A percentile compares a stretch with the other conserved stretches of the same genome.
phyloP scores from a whole-genome alignment of 768 basidiomycete genomes.

The Strobilomyces echinocephalus region DNA sequence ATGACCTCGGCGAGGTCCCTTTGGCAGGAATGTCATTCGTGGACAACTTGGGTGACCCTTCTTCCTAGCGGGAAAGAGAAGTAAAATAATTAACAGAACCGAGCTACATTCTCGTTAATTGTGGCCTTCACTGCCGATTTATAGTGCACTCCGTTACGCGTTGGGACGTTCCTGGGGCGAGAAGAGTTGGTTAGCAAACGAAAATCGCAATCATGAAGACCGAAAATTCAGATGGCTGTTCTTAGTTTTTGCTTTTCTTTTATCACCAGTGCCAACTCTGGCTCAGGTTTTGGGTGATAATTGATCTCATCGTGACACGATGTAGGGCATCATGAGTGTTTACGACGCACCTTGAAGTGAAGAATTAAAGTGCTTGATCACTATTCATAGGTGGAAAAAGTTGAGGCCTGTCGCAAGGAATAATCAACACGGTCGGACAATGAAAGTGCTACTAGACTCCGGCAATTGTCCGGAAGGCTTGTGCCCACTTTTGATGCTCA shows the following conservation, averaged over 20 bases:
- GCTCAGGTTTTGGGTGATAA: constrained; percentile 27
- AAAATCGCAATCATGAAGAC: neutral
- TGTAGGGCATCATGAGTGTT: neutral
- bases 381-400: no score
- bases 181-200: constrained; percentile 16
- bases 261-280: constrained; percentile 29
- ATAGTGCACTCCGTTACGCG: neutral
- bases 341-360: constrained; percentile 7
- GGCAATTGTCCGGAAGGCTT: no score
- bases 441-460: neutral
- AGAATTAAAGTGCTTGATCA: neutral
- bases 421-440: neutral
- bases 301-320: constrained; percentile 18
- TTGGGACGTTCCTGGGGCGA: constrained; percentile 1
- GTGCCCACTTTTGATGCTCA: no score
- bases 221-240: constrained; percentile 31
- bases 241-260: constrained; percentile 25
- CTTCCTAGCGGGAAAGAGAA: constrained; percentile 48
- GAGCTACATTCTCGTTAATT: no score
- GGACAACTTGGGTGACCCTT: constrained; percentile 4
- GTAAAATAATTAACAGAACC: constrained; percentile 38
- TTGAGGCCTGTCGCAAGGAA: no score
- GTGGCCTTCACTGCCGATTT: no score
- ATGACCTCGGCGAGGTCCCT: constrained; percentile 41
- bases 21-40: constrained; percentile 1